Evolutionary conservation across 129 eudicot genomes (phyloP), one percentile per base, ranked within the genome.

Genomic region (Pittosporum tobira): DNA sequence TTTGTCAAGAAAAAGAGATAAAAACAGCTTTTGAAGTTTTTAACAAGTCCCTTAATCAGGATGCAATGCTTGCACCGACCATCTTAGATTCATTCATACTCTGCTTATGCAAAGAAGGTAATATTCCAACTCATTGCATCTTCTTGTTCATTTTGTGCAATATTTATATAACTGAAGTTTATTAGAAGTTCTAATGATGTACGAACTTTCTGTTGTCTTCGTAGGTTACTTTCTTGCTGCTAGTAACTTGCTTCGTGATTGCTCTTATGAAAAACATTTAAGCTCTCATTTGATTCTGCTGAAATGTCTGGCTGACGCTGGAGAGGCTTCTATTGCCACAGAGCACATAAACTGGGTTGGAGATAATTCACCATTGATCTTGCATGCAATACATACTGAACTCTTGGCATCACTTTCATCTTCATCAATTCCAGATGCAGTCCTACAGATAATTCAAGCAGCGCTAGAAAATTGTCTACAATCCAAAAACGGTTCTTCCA

Each of bases 201-300:
- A 18, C 18, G 37, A n/a, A 5, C 27, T 71, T 26, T 63, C 57
- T 65, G 61, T 10, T 26, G 1, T 50, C 48, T 3, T 51, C 57
- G 86, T 82, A 88, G 96, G 94, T 72, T 63, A 62, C 24, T 68
- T 66, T 57, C 47, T 48, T 34, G 64, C 45, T 71, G 96, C 84
- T 65, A 73, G 73, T 45, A 21, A 81, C 31, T 64, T 88, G 65
- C 68, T 84, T n/a, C 57, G 40, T 55, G 78, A 72, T 57, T 54
- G 30, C 47, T 42, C 48, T 2, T 48, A 51, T 63, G 72, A 64
- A 0, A 67, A 72, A 63, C 52, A 62, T 59, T 40, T 51, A 13
- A 80, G 81, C 53, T 28, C 76, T 30, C 79, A 76, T 72, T 63
- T 71, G 63, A 71, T 67, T 8, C 69, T 88, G 71, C 71, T 88